Base-by-base conservation (phyloP, 768 basidiomycete genomes). In the Albatrellus ellisii region DNA sequence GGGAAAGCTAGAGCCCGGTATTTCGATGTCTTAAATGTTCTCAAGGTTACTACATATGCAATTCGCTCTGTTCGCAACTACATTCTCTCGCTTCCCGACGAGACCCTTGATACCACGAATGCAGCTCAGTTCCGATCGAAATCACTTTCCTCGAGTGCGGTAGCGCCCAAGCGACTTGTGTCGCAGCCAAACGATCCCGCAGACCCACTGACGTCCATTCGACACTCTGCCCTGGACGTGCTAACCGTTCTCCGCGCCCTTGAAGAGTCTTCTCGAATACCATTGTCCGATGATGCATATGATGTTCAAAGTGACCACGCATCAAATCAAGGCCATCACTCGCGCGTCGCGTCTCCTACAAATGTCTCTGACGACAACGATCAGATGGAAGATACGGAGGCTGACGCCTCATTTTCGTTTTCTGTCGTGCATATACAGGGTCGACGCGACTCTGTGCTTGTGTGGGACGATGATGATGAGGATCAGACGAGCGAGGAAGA, bases 1-100 rank as follows among this genome's bases (percentile, higher is more conserved):
- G 35, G 35, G 20, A 36, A 39, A 41, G 8, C 43, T n/a, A 4
- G 15, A 22, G 33, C 44, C 9, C 42, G 46, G n/a, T n/a, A n/a
- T n/a, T 60, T 74, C 37, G 81, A 86, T 46, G 69, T 95, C 6
- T 69, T 92, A 7, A 67, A 65, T 4, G 64, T 78, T 4, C 72
- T 94, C 44, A 80, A 86, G 58, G 75, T 68, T 1, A 91, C 89
- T 0, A 89, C 88, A 6, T 72, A 70, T 29, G 77, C 84, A 4
- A 77, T 95, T 36, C 76, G 90, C 26, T 78, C 80, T 11, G 81
- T 87, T 25, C 73, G 89, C 10, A 86, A 86, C 56, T 91, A 90
- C 57, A 63, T 90, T 15, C 64, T 91, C 25, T 76, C 82, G 0
- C 72, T 91, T 11, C 88, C 87, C 0, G 79, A 88, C 53, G 83